phyloP scores from a whole-genome alignment of 495 filamentous ascomycete species.

The Podospora conica region DNA sequence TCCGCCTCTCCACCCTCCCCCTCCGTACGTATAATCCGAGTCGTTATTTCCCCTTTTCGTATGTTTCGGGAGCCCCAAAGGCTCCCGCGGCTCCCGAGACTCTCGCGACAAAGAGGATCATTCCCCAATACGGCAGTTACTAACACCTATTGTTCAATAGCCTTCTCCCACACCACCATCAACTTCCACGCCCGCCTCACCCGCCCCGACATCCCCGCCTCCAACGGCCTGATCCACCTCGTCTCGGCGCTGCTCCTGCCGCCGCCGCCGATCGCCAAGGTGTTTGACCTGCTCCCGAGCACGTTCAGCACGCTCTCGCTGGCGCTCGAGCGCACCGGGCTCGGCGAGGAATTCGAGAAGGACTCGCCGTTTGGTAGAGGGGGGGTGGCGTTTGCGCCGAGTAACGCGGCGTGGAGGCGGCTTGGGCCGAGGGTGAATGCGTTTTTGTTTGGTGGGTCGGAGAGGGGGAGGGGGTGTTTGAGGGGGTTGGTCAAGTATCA shows the following conservation, averaged over 20 bases:
- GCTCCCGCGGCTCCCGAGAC: too few species aligned
- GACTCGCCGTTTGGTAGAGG: slow-evolving; percentile 18
- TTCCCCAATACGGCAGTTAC: too few species aligned
- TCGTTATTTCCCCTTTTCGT: too few species aligned
- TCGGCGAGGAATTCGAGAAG: slow-evolving; percentile 31
- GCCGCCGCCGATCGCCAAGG: slow-evolving; percentile 52
- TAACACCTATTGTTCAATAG: too few species aligned
- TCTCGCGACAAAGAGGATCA: too few species aligned
- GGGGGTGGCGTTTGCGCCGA: slow-evolving; percentile 69
- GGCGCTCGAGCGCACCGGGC: slow-evolving; percentile 62
- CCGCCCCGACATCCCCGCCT: slow-evolving; percentile 53
- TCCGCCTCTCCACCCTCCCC: slow-evolving; percentile 48
- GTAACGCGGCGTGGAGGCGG: slow-evolving; percentile 66
- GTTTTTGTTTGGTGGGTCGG: slow-evolving; percentile 61
- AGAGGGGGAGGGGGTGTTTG: slow-evolving; percentile 63
- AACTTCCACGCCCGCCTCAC: slow-evolving; percentile 69
- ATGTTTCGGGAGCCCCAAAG: too few species aligned
- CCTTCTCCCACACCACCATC: slow-evolving; percentile 51
- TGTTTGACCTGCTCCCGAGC: slow-evolving; percentile 61
- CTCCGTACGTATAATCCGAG: too few species aligned
- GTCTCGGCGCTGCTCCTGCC: slow-evolving; percentile 66
- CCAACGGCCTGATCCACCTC: slow-evolving; percentile 77
- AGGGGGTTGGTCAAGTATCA: slow-evolving; percentile 72
- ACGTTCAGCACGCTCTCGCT: slow-evolving; percentile 72
- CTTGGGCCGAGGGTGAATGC: slow-evolving; percentile 64